These are phyloP conservation scores for Alternaria solani DNA, from an alignment of 2,329 filamentous ascomycete genomes.

Conservation along the genomic window DNA sequence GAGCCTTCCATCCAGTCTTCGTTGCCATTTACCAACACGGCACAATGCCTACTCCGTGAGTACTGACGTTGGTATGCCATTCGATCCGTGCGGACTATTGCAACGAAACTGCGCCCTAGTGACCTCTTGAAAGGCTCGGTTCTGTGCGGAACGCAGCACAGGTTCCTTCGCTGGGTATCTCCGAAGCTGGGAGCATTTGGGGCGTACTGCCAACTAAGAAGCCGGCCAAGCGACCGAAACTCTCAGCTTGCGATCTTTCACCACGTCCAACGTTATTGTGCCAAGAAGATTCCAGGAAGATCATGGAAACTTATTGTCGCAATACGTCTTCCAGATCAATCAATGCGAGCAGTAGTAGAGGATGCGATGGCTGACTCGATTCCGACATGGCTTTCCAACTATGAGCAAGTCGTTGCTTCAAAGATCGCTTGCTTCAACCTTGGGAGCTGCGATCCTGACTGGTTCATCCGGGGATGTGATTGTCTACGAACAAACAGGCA, in stretches of 20 bases:
- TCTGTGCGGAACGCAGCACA: slow-evolving; percentile 10
- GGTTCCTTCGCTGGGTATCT: slow-evolving; percentile 1
- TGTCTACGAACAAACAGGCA: background rate
- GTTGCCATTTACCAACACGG: background rate
- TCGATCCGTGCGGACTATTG: background rate
- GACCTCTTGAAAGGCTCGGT: slow-evolving; percentile 5
- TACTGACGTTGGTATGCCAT: background rate
- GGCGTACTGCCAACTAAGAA: background rate
- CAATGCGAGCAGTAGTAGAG: background rate
- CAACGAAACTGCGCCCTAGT: background rate
- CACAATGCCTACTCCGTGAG: background rate
- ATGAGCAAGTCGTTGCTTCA: background rate
- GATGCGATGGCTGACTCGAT: background rate
- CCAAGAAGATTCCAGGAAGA: background rate
- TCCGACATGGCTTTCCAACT: background rate
- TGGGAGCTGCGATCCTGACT: background rate
- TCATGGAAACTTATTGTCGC: background rate
- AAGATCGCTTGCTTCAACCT: too few species aligned
- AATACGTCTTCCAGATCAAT: background rate
- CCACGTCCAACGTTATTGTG: background rate
- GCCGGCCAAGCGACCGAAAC: background rate
- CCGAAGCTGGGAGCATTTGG: slow-evolving; percentile 3
- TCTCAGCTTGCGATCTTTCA: slow-evolving; percentile 3
- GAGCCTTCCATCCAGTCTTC: slow-evolving; percentile 2
- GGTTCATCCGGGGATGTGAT: background rate